Percentiles rank a stretch among this genome's conserved stretches.
These are phyloP conservation scores for Cryptococcus sp. DNA, from an alignment of 1,284 basidiomycete genomes.

Conservation along the genomic window DNA sequence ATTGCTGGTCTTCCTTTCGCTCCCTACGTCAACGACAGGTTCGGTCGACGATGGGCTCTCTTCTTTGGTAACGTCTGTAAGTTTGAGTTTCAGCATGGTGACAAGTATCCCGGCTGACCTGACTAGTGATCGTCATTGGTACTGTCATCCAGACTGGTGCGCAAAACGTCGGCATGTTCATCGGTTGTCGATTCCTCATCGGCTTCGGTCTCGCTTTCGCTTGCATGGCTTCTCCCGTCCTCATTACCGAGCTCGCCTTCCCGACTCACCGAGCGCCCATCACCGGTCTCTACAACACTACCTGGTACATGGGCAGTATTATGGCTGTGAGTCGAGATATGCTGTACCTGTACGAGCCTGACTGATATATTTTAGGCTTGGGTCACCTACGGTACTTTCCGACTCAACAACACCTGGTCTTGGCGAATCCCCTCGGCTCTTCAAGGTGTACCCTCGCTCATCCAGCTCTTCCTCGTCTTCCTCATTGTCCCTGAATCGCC, in stretches of 20 bases:
- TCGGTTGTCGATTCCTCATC: constrained; percentile 50
- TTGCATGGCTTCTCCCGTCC: constrained; percentile 10
- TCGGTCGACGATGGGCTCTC: constrained; percentile 22
- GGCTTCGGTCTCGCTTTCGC: constrained; percentile 44
- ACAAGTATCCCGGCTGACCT: no score
- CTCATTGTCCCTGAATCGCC: constrained; percentile 44
- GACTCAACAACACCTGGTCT: constrained; percentile 22
- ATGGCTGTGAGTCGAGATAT: no score
- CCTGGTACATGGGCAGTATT: constrained; percentile 35
- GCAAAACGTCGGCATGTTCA: constrained; percentile 20
- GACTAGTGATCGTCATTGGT: constrained; percentile 27
- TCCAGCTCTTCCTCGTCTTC: constrained; percentile 13
- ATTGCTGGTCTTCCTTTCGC: constrained; percentile 22
- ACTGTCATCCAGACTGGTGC: constrained; percentile 17
- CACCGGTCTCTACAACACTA: constrained; percentile 13
- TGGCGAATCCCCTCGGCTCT: constrained; percentile 57
- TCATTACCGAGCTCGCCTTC: constrained; percentile 24
- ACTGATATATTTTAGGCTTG: no score
- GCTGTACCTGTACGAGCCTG: no score
- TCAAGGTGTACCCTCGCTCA: constrained; percentile 27
- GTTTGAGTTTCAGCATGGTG: constrained; percentile 2
- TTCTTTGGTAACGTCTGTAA: constrained; percentile 18
- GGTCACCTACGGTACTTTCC: constrained; percentile 33
- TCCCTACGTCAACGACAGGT: constrained; percentile 15
- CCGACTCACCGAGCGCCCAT: constrained; percentile 22